phyloP scores from a whole-genome alignment of 495 filamentous ascomycete species.

The Neurospora sp. region DNA sequence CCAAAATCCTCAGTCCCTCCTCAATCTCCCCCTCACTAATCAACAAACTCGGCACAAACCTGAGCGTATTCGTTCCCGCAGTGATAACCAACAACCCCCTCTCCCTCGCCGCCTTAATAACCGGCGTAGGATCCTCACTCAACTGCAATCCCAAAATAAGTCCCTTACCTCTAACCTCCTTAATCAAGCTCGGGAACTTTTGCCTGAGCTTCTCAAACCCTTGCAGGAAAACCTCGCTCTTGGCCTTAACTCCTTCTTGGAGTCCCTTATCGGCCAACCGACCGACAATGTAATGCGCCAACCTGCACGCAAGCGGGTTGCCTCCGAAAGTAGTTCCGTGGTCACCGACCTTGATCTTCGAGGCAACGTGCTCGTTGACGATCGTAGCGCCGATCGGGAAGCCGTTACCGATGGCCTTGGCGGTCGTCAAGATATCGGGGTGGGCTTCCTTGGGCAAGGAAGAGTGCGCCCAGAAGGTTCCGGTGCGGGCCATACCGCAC shows the following conservation, averaged over 20 bases:
- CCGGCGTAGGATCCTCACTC: constrained; percentile 51
- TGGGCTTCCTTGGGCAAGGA: constrained; percentile 67
- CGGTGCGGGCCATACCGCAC: constrained; percentile 81
- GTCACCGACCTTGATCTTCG: constrained; percentile 84
- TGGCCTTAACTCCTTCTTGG: constrained; percentile 52
- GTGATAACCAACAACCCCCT: constrained; percentile 85
- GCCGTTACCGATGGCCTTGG: constrained; percentile 94
- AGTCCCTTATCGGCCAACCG: constrained; percentile 57
- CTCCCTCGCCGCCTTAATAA: constrained; percentile 80
- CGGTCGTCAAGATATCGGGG: constrained; percentile 86
- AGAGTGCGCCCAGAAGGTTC: constrained; percentile 78
- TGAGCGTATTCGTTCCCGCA: constrained; percentile 76
- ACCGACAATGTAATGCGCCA: constrained; percentile 77
- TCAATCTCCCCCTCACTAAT: constrained; percentile 69
- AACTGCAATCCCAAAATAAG: constrained; percentile 82
- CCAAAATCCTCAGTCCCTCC: constrained; percentile 64
- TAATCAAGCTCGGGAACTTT: constrained; percentile 61
- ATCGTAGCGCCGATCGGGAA: constrained; percentile 91
- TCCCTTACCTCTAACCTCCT: constrained; percentile 72
- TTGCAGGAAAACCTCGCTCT: constrained; percentile 51
- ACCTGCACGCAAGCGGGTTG: constrained; percentile 76
- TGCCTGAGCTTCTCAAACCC: constrained; percentile 53
- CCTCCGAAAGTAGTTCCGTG: constrained; percentile 97
- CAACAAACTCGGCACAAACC: constrained; percentile 76
- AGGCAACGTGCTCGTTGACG: constrained; percentile 62